phyloP scores from a whole-genome alignment of 2,329 filamentous ascomycete genomes.

The Diaporthe sp. region DNA sequence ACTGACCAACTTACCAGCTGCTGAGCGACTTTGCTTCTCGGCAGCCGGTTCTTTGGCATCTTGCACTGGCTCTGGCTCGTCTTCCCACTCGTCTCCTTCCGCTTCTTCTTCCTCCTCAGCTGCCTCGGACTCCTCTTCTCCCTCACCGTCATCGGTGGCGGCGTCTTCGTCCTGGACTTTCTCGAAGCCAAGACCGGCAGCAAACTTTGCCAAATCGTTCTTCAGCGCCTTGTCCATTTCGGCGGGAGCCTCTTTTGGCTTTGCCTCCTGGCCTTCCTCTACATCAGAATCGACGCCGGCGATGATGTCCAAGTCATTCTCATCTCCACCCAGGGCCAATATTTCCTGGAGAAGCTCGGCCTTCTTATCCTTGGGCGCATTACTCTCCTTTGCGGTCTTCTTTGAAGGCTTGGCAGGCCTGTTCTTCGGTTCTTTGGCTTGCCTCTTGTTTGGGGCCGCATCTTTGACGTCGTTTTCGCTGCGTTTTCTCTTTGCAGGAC shows the following conservation, averaged over 20 bases:
- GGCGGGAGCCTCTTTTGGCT: constrained; percentile 42
- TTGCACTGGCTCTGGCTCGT: constrained; percentile 49
- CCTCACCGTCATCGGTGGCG: constrained; percentile 55
- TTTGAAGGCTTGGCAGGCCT: constrained; percentile 47
- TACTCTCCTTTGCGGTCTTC: constrained; percentile 42
- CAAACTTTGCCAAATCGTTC: constrained; percentile 67
- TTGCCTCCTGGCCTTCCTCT: constrained; percentile 55
- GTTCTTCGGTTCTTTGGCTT: constrained; percentile 46
- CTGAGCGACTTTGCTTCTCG: constrained; percentile 48
- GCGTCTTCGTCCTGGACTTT: constrained; percentile 56
- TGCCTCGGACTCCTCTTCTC: constrained; percentile 49
- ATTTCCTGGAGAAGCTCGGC: constrained; percentile 71
- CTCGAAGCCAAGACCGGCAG: constrained; percentile 64
- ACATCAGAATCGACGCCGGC: constrained; percentile 67
- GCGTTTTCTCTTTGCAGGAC: constrained; percentile 54
- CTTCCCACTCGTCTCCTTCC: constrained; percentile 52
- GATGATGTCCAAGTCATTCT: constrained; percentile 74
- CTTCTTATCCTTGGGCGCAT: constrained; percentile 44
- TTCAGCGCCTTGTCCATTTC: constrained; percentile 53
- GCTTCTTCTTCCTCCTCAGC: constrained; percentile 51
- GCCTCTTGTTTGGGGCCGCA: constrained; percentile 49
- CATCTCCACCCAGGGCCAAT: constrained; percentile 74
- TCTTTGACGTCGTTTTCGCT: constrained; percentile 51
- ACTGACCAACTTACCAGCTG: constrained; percentile 58
- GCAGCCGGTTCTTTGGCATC: constrained; percentile 47